Base-by-base conservation (phyloP, 2,329 filamentous ascomycete genomes). In the Ceratocystis lukuohia region DNA sequence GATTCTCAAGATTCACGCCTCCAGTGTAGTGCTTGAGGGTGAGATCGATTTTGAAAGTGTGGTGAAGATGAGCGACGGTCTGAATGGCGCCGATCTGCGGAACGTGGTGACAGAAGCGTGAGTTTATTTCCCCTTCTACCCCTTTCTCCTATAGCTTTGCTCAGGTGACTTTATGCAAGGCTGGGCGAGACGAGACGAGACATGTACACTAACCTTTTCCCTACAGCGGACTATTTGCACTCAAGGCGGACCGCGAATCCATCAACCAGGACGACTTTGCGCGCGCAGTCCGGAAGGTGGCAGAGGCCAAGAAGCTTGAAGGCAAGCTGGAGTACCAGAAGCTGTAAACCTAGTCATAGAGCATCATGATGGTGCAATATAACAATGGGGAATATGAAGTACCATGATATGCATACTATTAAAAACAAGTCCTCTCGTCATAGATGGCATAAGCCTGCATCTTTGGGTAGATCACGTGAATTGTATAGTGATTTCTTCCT, bases 251-350 rank as follows among this genome's bases (percentile, higher is more conserved):
- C 76, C 83, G 95, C 69, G 94, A 99, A 72, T 86, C 91, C 12
- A 89, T 99, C 77, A 97, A 89, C 78, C 94, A 99, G 76, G 94
- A 99, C 73, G 94, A 99, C 74, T 96, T 97, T 85, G 99, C 96
- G 81, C 96, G 96, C 79, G 94, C 94, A 3, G 94, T 99, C 65
- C 87, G 94, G 71, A 99, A 99, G 84, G 88, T 99, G 71, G 91
- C 89, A 17, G 94, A 99, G 78, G 83, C 90, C 69, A 99, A 99
- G 89, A 99, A 99, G 79, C 79, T 99, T 72, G 94, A 99, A 78
- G 93, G 94, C 37, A 97, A 97, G 80, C 82, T 97, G 62, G 93
- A 97, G 77, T 97, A 96, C 79, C 88, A 96, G 84, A 96, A 96
- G 80, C 80, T 96, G 78, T 96, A 87, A 76, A 68, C 48, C 37